Percentiles rank a stretch among this genome's conserved stretches.
phyloP scores from a whole-genome alignment of 2,329 filamentous ascomycete species.

The Ascochyta viciae-villosae region DNA sequence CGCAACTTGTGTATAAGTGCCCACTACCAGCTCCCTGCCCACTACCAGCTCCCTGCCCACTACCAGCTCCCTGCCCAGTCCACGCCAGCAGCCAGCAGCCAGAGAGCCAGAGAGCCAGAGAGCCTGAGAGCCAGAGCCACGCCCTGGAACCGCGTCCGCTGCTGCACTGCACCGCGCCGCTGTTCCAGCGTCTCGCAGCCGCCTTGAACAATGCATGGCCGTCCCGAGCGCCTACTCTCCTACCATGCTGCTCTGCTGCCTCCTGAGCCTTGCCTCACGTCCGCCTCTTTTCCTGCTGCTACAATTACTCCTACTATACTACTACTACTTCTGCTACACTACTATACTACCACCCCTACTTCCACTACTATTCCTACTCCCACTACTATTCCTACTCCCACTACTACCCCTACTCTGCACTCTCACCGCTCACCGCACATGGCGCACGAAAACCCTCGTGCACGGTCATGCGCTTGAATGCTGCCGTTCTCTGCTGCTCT shows the following conservation, averaged over 20 bases:
- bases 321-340: background rate
- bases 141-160: conserved; percentile 6
- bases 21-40: too few species aligned
- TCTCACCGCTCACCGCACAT: conserved; percentile 13
- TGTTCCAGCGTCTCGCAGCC: conserved; percentile 8
- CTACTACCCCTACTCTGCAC: background rate
- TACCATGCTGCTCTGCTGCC: background rate
- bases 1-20: too few species aligned
- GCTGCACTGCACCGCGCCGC: background rate
- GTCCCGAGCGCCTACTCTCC: background rate
- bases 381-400: background rate
- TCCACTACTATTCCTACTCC: too few species aligned
- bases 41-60: too few species aligned
- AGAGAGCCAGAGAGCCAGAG: too few species aligned
- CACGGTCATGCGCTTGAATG: conserved; percentile 12
- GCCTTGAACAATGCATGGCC: background rate
- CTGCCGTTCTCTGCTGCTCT: background rate
- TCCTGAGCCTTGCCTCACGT: background rate
- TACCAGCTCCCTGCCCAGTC: background rate
- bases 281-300: conserved; percentile 9
- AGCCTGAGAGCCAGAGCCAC: background rate
- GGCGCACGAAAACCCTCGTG: conserved; percentile 11
- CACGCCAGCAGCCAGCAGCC: background rate
- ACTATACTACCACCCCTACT: too few species aligned
- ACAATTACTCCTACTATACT: background rate